Base-by-base conservation (phyloP, 805 yeast species). In the Ogataea pini region DNA sequence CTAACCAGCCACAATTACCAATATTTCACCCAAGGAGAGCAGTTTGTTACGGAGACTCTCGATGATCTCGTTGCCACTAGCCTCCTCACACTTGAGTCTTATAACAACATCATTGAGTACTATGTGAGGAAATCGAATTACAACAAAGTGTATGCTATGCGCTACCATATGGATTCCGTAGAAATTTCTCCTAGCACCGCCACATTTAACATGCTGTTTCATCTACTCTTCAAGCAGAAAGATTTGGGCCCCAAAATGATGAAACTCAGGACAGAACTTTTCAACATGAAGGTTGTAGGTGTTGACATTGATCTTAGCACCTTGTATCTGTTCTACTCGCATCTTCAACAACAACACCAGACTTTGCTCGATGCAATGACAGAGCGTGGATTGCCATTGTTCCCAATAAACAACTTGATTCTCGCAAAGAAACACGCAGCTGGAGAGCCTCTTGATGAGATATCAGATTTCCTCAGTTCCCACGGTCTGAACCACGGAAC, bases 201-300 rank as follows among this genome's bases (percentile, higher is more conserved):
- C 32, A 49, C 53, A 5, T 51, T 34, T 29, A 56, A 54, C 39
- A 20, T 56, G 20, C 14, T 54, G 7, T 37, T 56, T 4, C 44
- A 51, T 18, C 19, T 48, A 2, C 19, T 48, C 8, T 44, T 54
- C 32, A 33, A 38, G 31, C 28, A 40, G n/a, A 34, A 33, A 7
- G n/a, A 16, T 13, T 31, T 46, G 3, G 22, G 33, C 3, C 44
- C 48, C 10, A 33, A 29, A 17, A 17, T 33, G 31, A 13, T 22
- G 2, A 36, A 42, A 3, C 22, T 51, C 8, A 28, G 38, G 18
- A 36, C 38, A 7, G 42, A 41, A 14, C 34, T 54, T 3, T 36
- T 43, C 22, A 38, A 46, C 22, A 51, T 54, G 55, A 36, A 24
- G 20, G 13, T 36, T 3, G 13, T 32, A 18, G 25, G 36, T 2